Evolutionary conservation across 2,329 filamentous ascomycete genomes (phyloP).

Genomic region (Chaetomium olivaceum): DNA sequence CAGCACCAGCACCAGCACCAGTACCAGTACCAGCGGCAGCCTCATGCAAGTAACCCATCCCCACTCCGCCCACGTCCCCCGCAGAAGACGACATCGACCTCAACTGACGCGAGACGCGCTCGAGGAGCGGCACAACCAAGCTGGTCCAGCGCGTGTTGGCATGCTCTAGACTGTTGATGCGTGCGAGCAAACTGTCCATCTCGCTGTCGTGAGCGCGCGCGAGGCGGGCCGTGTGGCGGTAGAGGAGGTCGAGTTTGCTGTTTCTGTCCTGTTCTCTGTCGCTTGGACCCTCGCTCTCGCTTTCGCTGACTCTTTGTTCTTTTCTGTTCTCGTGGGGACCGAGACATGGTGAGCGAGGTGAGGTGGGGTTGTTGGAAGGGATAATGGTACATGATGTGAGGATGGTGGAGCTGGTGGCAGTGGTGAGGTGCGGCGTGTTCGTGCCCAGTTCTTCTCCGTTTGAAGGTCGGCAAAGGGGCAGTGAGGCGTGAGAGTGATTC

Average conservation of each 20-base stretch:
- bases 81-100: not conserved
- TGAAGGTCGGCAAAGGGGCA: not conserved
- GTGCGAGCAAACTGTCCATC: constrained; percentile 43
- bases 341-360: too few relatives aligned
- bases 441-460: not conserved
- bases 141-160: constrained; percentile 42
- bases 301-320: not conserved
- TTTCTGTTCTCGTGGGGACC: not conserved
- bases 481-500: not conserved
- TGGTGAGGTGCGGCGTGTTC: not conserved
- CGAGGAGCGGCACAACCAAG: not conserved
- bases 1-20: not conserved
- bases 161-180: constrained; percentile 43
- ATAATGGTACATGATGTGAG: not conserved
- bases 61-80: not conserved
- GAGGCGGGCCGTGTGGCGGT: constrained; percentile 42
- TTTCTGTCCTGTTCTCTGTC: not conserved
- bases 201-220: constrained; percentile 47
- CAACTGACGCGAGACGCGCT: not conserved
- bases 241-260: constrained; percentile 39
- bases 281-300: not conserved
- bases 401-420: not conserved
- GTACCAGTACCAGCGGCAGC: not conserved
- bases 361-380: not conserved
- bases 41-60: not conserved